Evolutionary conservation across 371 early-diverging fungal genomes (phyloP), one percentile per base, ranked within the genome.

Genomic region (Mortierella sp.): DNA sequence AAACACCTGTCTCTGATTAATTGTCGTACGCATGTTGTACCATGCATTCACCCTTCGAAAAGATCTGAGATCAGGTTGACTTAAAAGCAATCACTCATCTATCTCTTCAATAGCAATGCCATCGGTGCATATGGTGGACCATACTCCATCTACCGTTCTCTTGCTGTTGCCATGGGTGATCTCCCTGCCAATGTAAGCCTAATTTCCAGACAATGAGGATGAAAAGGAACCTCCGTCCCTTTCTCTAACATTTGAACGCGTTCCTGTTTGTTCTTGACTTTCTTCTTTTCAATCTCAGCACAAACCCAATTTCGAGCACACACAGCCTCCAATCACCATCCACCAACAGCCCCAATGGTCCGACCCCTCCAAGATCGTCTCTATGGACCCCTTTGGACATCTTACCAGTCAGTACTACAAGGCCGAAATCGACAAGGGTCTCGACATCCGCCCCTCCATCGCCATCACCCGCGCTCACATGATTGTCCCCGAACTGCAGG

Each of bases 121-220:
- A 96, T 98, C 80, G 98, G 98, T 74, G 98, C 98, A 6, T 96
- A 97, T 88, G 98, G 98, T 79, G 98, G 98, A 7, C 94, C 97
- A 11, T 98, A 98, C 88, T 96, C 96, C 80, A 94, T 98, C 57
- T 98, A 98, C 90, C 96, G 97, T 76, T 97, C 98, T 13, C 89
- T 98, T 70, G 98, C 98, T 14, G 94, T 98, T 14, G 98, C 98
- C 52, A 97, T 97, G 84, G 96, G 98, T 44, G 97, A 96, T 55
- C 89, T 98, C 47, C 93, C 95, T 14, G 94, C 95, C 13, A 84
- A 89, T 70, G 87, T 86, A 82, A 58, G 80, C n/a, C 21, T 19
- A 7, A 21, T 24, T 10, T 2, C 31, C 2, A 34, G 21, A 28
- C 19, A 34, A 8, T 31, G 34, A 63, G 63, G 31, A 63, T 34